Percentiles rank a stretch among this genome's conserved stretches.
These are phyloP conservation scores for Papilionanthe hybrid DNA, from an alignment of 116 monocot genomes.

Conservation along the genomic window DNA sequence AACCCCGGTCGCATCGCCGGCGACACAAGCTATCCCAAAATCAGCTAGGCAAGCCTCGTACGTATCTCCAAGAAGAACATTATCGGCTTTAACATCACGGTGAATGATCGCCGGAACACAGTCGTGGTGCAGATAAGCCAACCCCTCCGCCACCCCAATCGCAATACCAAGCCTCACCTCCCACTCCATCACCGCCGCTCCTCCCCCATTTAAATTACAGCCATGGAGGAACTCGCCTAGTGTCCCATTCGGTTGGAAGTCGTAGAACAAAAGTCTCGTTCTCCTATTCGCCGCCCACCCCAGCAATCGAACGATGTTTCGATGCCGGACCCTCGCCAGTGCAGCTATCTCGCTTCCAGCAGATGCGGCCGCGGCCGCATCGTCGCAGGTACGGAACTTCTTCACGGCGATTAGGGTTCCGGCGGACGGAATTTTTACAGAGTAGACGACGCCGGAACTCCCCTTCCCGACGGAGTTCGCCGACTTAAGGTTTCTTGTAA, in stretches of 20 bases:
- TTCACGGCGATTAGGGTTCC: conserved; percentile 65
- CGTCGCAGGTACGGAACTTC: conserved; percentile 46
- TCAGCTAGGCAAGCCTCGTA: conserved; percentile 63
- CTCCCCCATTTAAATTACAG: neutral
- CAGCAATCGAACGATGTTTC: conserved; percentile 54
- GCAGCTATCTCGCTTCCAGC: conserved; percentile 47
- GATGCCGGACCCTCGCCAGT: conserved; percentile 38
- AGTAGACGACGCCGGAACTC: conserved; percentile 71
- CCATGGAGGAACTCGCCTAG: conserved; percentile 38
- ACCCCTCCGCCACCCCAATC: conserved; percentile 48
- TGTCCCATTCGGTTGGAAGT: conserved; percentile 58
- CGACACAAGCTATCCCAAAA: conserved; percentile 41
- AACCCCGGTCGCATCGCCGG: conserved; percentile 10
- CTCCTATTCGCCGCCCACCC: conserved; percentile 48
- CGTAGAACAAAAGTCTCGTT: conserved; percentile 43
- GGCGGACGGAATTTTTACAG: conserved; percentile 26
- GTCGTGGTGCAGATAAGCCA: conserved; percentile 60
- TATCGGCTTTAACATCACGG: conserved; percentile 54
- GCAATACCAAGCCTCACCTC: conserved; percentile 64
- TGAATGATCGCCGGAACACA: conserved; percentile 54
- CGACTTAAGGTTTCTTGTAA: conserved; percentile 36
- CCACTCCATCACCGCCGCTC: conserved; percentile 32
- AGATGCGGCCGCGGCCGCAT: conserved; percentile 29
- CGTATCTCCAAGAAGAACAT: conserved; percentile 50
- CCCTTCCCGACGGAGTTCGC: conserved; percentile 54